Evolutionary conservation across 2,329 filamentous ascomycete species (phyloP).

Genomic region (Chaetomiaceae sp.): DNA sequence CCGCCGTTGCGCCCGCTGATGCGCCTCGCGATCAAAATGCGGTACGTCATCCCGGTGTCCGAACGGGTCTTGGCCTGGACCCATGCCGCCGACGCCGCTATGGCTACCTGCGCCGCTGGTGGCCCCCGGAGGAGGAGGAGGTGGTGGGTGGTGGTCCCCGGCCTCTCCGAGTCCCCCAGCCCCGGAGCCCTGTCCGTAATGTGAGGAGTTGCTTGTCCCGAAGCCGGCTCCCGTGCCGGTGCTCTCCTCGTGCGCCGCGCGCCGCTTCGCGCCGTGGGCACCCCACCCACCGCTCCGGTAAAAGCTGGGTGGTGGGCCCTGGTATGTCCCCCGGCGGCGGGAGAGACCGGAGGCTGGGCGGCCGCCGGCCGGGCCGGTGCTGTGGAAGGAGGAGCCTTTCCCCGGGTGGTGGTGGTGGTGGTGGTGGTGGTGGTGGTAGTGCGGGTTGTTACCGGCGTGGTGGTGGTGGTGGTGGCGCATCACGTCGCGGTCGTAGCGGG

Average conservation of each 20-base stretch:
- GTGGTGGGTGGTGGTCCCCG: not conserved
- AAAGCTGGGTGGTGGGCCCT: slow-evolving; percentile 84
- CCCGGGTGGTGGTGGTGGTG: not conserved
- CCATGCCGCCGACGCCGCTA: slow-evolving; percentile 47
- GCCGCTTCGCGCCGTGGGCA: slow-evolving; percentile 54
- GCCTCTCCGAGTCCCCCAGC: no score
- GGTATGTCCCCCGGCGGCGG: slow-evolving; percentile 69
- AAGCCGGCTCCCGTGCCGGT: slow-evolving; percentile 24
- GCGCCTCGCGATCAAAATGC: slow-evolving; percentile 73
- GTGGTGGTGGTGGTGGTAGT: slow-evolving; percentile 32
- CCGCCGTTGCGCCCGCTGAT: slow-evolving; percentile 56
- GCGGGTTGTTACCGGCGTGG: no score
- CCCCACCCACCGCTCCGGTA: slow-evolving; percentile 80
- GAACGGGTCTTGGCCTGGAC: slow-evolving; percentile 51
- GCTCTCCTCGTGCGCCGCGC: slow-evolving; percentile 47
- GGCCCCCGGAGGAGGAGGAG: not conserved
- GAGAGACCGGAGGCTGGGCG: slow-evolving; percentile 78
- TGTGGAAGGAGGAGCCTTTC: slow-evolving; percentile 50
- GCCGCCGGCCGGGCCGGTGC: slow-evolving; percentile 61
- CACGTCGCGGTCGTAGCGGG: slow-evolving; percentile 73
- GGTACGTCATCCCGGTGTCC: slow-evolving; percentile 48
- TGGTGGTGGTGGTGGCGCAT: slow-evolving; percentile 41
- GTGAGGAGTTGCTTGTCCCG: not conserved
- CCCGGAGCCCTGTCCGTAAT: no score
- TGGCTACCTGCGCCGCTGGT: slow-evolving; percentile 13